Conservation (phyloP, 345 rosid species). For the Draba incana region DNA sequence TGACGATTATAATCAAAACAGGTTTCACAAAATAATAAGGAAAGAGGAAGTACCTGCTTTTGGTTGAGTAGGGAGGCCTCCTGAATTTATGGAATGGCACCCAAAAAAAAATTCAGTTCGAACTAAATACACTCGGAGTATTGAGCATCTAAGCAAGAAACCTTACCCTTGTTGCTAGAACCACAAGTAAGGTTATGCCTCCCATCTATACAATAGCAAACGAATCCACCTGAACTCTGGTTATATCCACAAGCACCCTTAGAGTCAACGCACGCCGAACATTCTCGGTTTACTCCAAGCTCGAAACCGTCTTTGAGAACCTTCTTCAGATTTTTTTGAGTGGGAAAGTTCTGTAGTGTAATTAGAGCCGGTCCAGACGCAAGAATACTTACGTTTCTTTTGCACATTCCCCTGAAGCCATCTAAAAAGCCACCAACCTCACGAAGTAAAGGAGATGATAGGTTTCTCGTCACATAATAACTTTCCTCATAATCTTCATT, state of each 20-base stretch:
- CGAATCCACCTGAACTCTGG: neutral
- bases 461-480: too few relatives aligned
- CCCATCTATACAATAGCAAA: conserved; percentile 35
- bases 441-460: too few relatives aligned
- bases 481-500: too few relatives aligned
- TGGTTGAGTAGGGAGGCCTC: neutral
- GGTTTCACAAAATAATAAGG: neutral
- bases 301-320: conserved; percentile 35
- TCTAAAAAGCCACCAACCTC: too few relatives aligned
- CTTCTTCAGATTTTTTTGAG: too few relatives aligned
- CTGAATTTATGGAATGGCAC: neutral
- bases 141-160: neutral
- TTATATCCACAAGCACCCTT: conserved; percentile 45
- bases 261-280: conserved; percentile 5
- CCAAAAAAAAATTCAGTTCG: neutral
- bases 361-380: too few relatives aligned
- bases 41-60: neutral
- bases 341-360: too few relatives aligned
- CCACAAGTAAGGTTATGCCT: neutral
- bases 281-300: conserved; percentile 18
- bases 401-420: too few relatives aligned
- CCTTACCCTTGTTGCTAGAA: neutral
- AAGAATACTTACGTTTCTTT: too few relatives aligned
- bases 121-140: neutral
- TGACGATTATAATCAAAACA: neutral